phyloP scores from a whole-genome alignment of 1,139 yeast genomes.

The Yamadazyma triangularis region DNA sequence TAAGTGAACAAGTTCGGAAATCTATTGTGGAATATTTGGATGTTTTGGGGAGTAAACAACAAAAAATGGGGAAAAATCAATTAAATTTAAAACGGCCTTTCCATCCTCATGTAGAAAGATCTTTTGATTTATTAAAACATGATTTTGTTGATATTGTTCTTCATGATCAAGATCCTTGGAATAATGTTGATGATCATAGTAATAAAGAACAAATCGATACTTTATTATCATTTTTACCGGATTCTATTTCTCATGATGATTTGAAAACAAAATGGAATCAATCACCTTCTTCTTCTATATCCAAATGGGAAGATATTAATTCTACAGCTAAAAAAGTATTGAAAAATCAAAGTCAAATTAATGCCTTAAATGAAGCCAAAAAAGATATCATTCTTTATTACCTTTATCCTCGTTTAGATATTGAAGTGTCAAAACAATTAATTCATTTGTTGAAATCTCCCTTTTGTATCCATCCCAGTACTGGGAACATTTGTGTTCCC shows the following conservation, averaged over 20 bases:
- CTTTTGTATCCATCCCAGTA: slow-evolving; percentile 96
- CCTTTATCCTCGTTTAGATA: slow-evolving; percentile 88
- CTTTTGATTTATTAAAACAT: slow-evolving; percentile 61
- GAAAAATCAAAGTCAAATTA: slow-evolving; percentile 34
- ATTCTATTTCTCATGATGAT: slow-evolving; percentile 49
- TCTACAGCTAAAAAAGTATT: slow-evolving; percentile 45
- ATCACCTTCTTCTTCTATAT: slow-evolving; percentile 27
- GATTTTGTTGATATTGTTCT: slow-evolving; percentile 65
- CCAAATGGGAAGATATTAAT: slow-evolving; percentile 85
- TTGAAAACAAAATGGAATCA: slow-evolving; percentile 46
- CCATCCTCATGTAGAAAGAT: slow-evolving; percentile 83
- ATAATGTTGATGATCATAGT: too few species aligned
- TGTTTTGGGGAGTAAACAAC: slow-evolving; percentile 54
- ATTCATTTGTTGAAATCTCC: slow-evolving; percentile 95
- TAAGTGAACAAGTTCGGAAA: slow-evolving; percentile 71
- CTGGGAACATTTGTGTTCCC: slow-evolving; percentile 98
- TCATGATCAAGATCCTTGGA: slow-evolving; percentile 83
- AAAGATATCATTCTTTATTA: slow-evolving; percentile 79
- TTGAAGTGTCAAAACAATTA: slow-evolving; percentile 85
- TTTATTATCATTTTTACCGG: slow-evolving; percentile 60
- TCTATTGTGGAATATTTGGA: slow-evolving; percentile 83
- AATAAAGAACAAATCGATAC: slow-evolving; percentile 41
- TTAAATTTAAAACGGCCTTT: slow-evolving; percentile 68
- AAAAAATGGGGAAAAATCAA: slow-evolving; percentile 27
- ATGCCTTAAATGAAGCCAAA: slow-evolving; percentile 63